A percentile compares a stretch with the other conserved stretches of the same genome.
Evolutionary conservation across 2,329 filamentous ascomycete species (phyloP).

Genomic region (Diaporthe sp.): DNA sequence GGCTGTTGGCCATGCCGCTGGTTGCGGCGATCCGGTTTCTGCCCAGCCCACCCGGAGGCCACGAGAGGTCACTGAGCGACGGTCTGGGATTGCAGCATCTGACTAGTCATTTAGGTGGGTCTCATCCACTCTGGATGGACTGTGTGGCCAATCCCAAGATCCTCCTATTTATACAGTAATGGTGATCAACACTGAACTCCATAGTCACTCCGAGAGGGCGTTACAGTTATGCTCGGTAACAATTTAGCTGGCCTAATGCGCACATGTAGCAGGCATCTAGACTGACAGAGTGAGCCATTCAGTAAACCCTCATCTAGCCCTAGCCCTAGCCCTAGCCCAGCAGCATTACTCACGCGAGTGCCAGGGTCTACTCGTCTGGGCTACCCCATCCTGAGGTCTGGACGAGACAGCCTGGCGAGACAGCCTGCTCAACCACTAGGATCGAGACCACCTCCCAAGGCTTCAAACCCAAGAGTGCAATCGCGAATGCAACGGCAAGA

Average conservation of each 20-base stretch:
- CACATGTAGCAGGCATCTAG: background rate
- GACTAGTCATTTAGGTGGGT: conserved; percentile 13
- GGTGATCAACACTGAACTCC: conserved; percentile 8
- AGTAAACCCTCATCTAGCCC: no score
- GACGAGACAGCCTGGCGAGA: no score
- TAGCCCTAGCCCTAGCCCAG: background rate
- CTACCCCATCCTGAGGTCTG: no score
- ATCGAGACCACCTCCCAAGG: no score
- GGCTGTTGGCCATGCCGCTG: background rate
- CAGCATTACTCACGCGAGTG: background rate
- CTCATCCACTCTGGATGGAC: background rate
- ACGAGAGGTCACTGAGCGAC: background rate
- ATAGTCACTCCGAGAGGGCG: background rate
- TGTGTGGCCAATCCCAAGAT: background rate
- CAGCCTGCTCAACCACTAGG: no score
- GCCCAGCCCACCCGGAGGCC: background rate
- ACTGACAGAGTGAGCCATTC: no score
- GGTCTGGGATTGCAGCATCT: background rate
- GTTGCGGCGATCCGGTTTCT: background rate
- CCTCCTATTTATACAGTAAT: background rate
- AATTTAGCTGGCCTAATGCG: background rate
- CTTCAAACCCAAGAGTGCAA: no score
- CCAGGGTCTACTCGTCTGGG: no score
- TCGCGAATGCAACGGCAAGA: no score
- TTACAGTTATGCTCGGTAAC: background rate